Evolutionary conservation across 495 filamentous ascomycete species (phyloP).

Genomic region (Aspergillus hancockii): DNA sequence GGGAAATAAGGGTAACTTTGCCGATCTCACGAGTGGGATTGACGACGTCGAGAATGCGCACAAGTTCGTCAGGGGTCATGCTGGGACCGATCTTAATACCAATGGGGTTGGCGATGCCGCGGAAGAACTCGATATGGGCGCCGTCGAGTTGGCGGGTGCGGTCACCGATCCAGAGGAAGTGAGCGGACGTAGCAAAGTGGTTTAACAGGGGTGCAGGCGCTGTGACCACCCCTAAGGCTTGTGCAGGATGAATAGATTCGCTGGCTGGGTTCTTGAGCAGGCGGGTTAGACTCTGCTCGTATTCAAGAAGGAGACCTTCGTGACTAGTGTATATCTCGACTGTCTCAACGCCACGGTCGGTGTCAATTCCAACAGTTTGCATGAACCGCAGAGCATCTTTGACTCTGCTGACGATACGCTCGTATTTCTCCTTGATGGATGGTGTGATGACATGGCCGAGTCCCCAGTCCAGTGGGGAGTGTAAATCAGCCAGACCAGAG

Average conservation of each 20-base stretch:
- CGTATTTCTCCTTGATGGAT: constrained; percentile 79
- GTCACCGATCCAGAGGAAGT: constrained; percentile 98
- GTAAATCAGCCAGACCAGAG: constrained; percentile 89
- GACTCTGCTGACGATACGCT: constrained; percentile 78
- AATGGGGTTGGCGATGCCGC: constrained; percentile 91
- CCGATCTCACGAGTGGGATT: constrained; percentile 81
- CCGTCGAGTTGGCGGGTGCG: constrained; percentile 89
- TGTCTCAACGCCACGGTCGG: constrained; percentile 78
- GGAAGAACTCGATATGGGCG: constrained; percentile 96
- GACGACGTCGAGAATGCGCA: constrained; percentile 74
- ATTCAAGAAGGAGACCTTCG: constrained; percentile 91
- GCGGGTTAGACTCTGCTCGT: constrained; percentile 84
- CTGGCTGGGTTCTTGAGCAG: constrained; percentile 65
- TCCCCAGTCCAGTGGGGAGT: constrained; percentile 91
- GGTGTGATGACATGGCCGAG: constrained; percentile 90
- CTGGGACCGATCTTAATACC: constrained; percentile 94
- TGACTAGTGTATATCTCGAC: constrained; percentile 95
- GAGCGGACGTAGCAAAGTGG: constrained; percentile 89
- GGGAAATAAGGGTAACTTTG: constrained; percentile 93
- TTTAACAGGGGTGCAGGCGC: constrained; percentile 27
- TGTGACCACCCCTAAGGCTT: neutral
- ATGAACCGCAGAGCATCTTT: constrained; percentile 93
- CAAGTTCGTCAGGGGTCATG: constrained; percentile 71
- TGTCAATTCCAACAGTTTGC: constrained; percentile 91
- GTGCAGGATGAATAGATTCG: constrained; percentile 1